Base-by-base conservation (phyloP, 2,329 filamentous ascomycete species). In the Xylariaceae sp. region DNA sequence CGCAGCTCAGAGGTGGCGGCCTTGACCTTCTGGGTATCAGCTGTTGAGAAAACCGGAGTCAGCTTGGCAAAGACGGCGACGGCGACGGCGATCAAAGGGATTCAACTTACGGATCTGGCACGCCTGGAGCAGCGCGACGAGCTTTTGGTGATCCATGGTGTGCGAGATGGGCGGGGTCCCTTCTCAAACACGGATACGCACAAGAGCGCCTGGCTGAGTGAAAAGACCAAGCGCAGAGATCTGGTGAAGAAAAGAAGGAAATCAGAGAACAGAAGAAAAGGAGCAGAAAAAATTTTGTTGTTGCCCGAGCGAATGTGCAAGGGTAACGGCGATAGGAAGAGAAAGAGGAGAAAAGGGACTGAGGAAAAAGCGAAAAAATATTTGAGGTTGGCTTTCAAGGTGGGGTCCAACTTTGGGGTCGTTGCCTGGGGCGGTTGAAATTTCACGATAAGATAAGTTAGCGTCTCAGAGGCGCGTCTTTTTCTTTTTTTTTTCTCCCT, bases 21-120 rank as follows among this genome's bases (percentile, higher is more conserved):
- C 83, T 97, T 95, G 75, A 96, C 87, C 76, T 87, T 86, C 68
- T 90, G 86, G 66, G 92, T 96, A 77, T 96, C 88, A 73, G 94
- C 92, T 96, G 71, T 44, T 69, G 56, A 68, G 62, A 51, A 63
- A 30, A 55, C 39, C 23, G 57, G 50, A 44, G 74, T 78, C 66
- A 80, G 75, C 63, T 61, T 63, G 50, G 56, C 5, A 5, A 30
- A 4, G 23, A 30, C 23, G 23, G 5, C 5, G 23, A 56, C 37
- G 51, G 58, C 45, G 53, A 45, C 51, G 37, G 58, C 55, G 57
- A 61, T 60, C 53, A 58, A 61, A 60, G 51, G 50, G 56, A 34
- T 53, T 18, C 57, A 54, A 86, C 89, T 79, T 79, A 94, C 90
- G 92, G 75, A 91, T 86, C 77, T 96, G 84, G 70, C 93, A 87